These are phyloP conservation scores for Solanum okadae DNA, from an alignment of 257 asterid genomes.

Conservation along the genomic window DNA sequence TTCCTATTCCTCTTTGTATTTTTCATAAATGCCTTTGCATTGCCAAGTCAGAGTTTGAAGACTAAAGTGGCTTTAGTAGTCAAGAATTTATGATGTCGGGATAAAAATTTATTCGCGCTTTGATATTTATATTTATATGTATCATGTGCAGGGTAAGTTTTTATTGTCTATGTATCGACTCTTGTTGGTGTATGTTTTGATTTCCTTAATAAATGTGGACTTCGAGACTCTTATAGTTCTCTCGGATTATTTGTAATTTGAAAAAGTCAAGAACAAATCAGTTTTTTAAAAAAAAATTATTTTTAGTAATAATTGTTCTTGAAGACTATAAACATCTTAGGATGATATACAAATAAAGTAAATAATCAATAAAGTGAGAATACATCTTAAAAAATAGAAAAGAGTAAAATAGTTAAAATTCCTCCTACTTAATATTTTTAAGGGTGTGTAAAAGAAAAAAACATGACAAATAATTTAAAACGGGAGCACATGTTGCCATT, in stretches of 20 bases:
- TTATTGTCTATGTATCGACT: background rate
- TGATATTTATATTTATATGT: background rate
- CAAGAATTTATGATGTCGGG: background rate
- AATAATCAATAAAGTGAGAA: background rate
- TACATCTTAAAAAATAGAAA: background rate
- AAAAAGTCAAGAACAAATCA: background rate
- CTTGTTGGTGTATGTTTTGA: background rate
- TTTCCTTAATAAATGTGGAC: background rate
- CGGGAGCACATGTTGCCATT: too few relatives aligned
- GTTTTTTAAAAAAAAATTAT: background rate
- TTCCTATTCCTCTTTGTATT: background rate
- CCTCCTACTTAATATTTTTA: background rate
- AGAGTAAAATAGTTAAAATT: background rate
- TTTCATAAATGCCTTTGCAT: background rate
- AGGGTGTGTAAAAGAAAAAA: too few relatives aligned
- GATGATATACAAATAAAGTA: background rate
- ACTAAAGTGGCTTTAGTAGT: background rate
- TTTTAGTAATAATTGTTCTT: background rate
- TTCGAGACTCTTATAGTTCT: background rate
- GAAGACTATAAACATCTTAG: background rate
- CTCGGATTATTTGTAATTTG: background rate
- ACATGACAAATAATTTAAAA: too few relatives aligned
- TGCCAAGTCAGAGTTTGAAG: background rate
- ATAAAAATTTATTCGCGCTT: background rate
- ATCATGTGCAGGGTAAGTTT: background rate